Conservation (phyloP, 2,329 filamentous ascomycete genomes). For the Xylaria sp. region DNA sequence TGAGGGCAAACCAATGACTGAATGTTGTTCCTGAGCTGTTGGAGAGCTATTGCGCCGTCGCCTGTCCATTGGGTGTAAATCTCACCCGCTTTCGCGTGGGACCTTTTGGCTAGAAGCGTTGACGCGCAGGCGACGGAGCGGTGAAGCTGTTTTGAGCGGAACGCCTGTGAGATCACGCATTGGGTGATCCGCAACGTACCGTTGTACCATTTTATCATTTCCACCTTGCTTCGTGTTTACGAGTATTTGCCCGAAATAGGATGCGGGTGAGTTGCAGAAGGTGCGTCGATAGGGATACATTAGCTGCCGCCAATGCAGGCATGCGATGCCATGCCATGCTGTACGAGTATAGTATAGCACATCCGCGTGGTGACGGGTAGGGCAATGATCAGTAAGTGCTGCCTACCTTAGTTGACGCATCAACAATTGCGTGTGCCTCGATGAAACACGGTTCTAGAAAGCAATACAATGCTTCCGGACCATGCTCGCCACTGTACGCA, state of each 20-base stretch:
- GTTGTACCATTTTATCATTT: constrained; percentile 25
- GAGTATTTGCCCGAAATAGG: constrained; percentile 20
- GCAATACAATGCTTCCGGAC: constrained; percentile 13
- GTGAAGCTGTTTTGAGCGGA: constrained; percentile 45
- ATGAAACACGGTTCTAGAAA: constrained; percentile 7
- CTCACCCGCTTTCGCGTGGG: constrained; percentile 36
- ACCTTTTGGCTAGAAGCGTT: constrained; percentile 35
- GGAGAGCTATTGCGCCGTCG: constrained; percentile 27
- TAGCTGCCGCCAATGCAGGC: constrained; percentile 41
- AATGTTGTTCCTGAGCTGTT: constrained; percentile 12
- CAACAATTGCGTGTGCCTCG: constrained; percentile 18
- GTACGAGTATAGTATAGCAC: constrained; percentile 1
- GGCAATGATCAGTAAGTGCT: not conserved
- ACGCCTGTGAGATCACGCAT: constrained; percentile 42
- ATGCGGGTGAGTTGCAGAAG: constrained; percentile 11
- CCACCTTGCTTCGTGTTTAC: constrained; percentile 5
- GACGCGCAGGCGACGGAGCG: constrained; percentile 41
- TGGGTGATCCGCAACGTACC: constrained; percentile 38
- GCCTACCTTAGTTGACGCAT: constrained; percentile 1
- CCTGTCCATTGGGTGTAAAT: constrained; percentile 33
- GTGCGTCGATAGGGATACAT: constrained; percentile 29
- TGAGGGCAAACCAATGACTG: constrained; percentile 31
- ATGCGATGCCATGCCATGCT: constrained; percentile 16
- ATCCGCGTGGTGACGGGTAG: constrained; percentile 37
- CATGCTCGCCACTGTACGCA: constrained; percentile 2